A percentile compares a stretch with the other conserved stretches of the same genome.
Conservation (phyloP, 805 yeast species). For the Danielia oregonensis region DNA sequence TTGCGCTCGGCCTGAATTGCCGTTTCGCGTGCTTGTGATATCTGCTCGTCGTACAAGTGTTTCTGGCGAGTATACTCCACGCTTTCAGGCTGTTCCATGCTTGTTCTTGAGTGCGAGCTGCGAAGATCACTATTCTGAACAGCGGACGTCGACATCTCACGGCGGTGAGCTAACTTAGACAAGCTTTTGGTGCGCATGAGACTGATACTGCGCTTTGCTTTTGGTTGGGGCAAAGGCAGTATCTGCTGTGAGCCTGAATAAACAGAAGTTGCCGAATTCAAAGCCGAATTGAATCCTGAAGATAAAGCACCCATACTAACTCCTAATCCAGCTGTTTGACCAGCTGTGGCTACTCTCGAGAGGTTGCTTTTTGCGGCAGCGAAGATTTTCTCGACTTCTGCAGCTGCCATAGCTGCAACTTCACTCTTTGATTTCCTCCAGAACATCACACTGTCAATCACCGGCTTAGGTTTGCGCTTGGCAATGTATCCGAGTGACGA, state of each 20-base stretch:
- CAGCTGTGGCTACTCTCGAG: background rate
- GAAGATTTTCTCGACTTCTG: conserved; percentile 34
- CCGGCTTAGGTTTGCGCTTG: conserved; percentile 85
- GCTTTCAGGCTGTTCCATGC: conserved; percentile 1
- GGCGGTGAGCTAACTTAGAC: conserved; percentile 39
- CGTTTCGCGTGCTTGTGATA: conserved; percentile 49
- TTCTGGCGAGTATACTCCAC: conserved; percentile 19
- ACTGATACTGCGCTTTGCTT: conserved; percentile 37
- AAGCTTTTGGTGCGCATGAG: conserved; percentile 39
- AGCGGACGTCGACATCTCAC: conserved; percentile 49
- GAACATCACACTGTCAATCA: conserved; percentile 95
- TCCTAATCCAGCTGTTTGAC: too few species aligned
- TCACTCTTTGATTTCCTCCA: conserved; percentile 96
- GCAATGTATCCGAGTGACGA: conserved; percentile 89
- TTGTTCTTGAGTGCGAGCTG: conserved; percentile 2
- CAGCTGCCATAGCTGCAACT: conserved; percentile 52
- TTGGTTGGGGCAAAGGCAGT: conserved; percentile 6
- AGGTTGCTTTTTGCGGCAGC: conserved; percentile 20
- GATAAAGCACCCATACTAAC: too few species aligned
- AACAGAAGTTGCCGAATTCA: background rate
- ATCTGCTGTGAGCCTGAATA: conserved; percentile 1
- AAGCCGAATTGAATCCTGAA: too few species aligned
- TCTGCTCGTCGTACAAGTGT: conserved; percentile 27
- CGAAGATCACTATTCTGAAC: background rate
- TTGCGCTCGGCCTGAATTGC: conserved; percentile 85